Conservation (phyloP, 78 protist species). For the Cavenderia fasciculata region DNA sequence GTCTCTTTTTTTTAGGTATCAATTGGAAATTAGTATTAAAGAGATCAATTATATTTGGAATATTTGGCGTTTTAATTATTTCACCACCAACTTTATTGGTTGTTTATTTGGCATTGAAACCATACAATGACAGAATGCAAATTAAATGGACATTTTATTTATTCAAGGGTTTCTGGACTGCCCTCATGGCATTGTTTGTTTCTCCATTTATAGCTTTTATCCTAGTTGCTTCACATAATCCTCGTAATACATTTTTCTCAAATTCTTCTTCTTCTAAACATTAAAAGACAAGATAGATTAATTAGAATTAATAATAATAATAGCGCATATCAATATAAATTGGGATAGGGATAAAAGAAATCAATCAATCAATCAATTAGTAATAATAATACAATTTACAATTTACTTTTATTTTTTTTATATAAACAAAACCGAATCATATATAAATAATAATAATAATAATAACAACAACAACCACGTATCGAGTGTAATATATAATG, state of each 20-base stretch:
- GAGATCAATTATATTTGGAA: slow-evolving; percentile 29
- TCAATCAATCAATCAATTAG: too few relatives aligned
- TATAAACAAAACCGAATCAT: too few relatives aligned
- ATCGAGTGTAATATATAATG: too few relatives aligned
- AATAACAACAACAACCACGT: too few relatives aligned
- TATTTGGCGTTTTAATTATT: not conserved
- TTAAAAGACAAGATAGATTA: too few relatives aligned
- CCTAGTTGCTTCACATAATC: slow-evolving; percentile 23
- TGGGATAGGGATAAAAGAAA: too few relatives aligned
- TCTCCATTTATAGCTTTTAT: slow-evolving; percentile 51
- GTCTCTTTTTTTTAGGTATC: slow-evolving; percentile 23
- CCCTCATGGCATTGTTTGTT: not conserved
- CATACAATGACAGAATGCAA: not conserved
- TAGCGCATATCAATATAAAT: too few relatives aligned
- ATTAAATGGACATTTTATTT: slow-evolving; percentile 48
- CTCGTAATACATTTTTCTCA: slow-evolving; percentile 24
- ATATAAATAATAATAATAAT: too few relatives aligned
- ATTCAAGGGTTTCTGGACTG: slow-evolving; percentile 33
- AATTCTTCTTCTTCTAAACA: not conserved
- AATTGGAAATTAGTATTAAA: slow-evolving; percentile 9
- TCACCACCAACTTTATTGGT: slow-evolving; percentile 1
- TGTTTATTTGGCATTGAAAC: not conserved
- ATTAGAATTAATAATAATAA: too few relatives aligned
- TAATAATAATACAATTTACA: too few relatives aligned
- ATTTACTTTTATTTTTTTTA: too few relatives aligned